These are phyloP conservation scores for Spathaspora gorwiae DNA, from an alignment of 805 yeast species.

Conservation along the genomic window DNA sequence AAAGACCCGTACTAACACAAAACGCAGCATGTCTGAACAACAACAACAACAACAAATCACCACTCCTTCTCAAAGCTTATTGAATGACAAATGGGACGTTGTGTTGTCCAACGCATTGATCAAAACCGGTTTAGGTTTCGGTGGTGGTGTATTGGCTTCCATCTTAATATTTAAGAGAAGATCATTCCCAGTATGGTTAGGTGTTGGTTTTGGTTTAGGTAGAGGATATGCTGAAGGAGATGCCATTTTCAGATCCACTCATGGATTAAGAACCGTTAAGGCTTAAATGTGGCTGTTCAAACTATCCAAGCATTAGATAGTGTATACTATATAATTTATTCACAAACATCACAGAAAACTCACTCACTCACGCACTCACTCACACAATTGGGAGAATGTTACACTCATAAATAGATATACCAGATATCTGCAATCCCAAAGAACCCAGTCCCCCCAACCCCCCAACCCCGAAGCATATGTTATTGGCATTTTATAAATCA, in stretches of 20 bases:
- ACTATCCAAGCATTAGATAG: too few relatives aligned
- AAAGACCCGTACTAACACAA: too few relatives aligned
- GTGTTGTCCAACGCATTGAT: constrained; percentile 91
- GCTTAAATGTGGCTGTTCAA: constrained; percentile 36
- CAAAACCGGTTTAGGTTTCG: constrained; percentile 93
- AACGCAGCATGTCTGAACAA: constrained; percentile 2
- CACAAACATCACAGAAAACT: background rate
- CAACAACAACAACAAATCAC: constrained; percentile 12
- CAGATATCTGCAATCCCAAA: too few relatives aligned
- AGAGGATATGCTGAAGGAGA: constrained; percentile 98
- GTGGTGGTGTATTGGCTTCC: constrained; percentile 92
- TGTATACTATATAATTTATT: too few relatives aligned
- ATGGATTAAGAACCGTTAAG: constrained; percentile 71
- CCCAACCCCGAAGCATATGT: background rate
- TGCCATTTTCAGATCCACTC: constrained; percentile 82
- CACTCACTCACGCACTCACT: too few relatives aligned
- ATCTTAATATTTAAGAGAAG: constrained; percentile 88
- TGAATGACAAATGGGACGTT: constrained; percentile 87
- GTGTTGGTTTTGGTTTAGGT: constrained; percentile 96
- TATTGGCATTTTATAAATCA: background rate
- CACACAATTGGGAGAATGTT: too few relatives aligned
- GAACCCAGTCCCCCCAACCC: too few relatives aligned
- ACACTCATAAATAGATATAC: too few relatives aligned
- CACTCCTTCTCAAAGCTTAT: constrained; percentile 52
- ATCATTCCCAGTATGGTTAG: constrained; percentile 96